Conservation (phyloP, 371 early-diverging fungal species). For the Haplosporangium sp. region DNA sequence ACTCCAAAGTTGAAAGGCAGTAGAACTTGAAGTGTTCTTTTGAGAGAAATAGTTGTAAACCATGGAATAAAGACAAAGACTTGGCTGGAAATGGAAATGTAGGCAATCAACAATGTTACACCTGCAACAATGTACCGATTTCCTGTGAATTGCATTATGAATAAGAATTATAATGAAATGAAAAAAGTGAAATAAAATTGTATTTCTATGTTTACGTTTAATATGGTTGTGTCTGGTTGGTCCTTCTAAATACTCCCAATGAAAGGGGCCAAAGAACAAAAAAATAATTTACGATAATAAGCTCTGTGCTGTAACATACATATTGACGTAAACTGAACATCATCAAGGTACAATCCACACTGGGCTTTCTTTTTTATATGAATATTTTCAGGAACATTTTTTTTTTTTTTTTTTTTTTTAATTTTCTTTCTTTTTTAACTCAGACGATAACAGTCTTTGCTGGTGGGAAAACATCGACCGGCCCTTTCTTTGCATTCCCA, state of each 20-base stretch:
- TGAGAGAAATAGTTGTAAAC: slow-evolving; percentile 56
- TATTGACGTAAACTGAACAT: no score
- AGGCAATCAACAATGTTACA: slow-evolving; percentile 66
- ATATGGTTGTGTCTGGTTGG: not conserved
- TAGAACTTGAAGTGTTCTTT: slow-evolving; percentile 30
- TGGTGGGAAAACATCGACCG: not conserved
- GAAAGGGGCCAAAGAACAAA: no score
- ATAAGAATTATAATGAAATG: not conserved
- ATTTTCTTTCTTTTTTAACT: not conserved
- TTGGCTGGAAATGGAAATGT: slow-evolving; percentile 62
- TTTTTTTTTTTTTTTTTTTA: no score
- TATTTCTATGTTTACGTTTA: not conserved
- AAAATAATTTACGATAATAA: no score
- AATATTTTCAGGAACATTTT: no score
- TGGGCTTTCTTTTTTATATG: no score
- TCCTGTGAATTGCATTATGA: slow-evolving; percentile 49
- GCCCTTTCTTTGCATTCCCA: slow-evolving; percentile 7
- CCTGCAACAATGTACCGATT: slow-evolving; percentile 60
- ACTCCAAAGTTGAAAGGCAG: slow-evolving; percentile 53
- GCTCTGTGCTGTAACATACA: no score
- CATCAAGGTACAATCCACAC: no score
- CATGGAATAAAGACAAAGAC: slow-evolving; percentile 70
- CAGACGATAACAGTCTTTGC: slow-evolving; percentile 12
- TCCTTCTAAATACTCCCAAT: no score
- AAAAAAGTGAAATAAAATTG: not conserved